Conservation (phyloP, 176 grass and related monocot species). For the Poa pratensis region DNA sequence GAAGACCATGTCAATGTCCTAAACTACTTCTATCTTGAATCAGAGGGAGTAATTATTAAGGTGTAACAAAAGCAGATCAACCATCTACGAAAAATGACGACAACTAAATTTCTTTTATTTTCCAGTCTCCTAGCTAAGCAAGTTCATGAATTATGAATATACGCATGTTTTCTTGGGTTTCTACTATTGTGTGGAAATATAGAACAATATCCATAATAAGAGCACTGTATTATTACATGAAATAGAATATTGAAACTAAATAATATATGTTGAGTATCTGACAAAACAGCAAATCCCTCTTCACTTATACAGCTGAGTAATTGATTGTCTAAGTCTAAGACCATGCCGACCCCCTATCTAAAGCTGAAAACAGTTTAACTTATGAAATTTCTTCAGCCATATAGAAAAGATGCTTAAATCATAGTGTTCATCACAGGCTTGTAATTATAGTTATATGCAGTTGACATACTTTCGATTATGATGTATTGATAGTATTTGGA, state of each 20-base stretch:
- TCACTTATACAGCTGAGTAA: constrained; percentile 8
- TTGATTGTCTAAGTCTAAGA: not conserved
- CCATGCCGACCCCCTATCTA: no score
- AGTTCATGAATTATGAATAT: constrained; percentile 2
- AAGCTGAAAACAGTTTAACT: not conserved
- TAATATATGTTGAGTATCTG: constrained; percentile 5
- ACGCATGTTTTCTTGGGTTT: not conserved
- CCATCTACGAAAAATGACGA: not conserved
- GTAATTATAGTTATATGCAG: not conserved
- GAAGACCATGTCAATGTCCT: not conserved
- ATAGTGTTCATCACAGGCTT: not conserved
- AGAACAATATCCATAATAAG: not conserved
- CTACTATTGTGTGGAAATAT: not conserved
- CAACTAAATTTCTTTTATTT: not conserved
- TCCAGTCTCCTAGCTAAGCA: not conserved
- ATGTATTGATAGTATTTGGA: no score
- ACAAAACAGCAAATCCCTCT: not conserved
- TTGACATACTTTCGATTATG: not conserved
- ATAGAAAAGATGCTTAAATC: not conserved
- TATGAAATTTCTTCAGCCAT: not conserved
- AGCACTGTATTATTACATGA: not conserved
- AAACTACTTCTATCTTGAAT: not conserved
- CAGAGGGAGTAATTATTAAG: not conserved
- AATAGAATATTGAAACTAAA: not conserved
- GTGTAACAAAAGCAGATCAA: not conserved